Evolutionary conservation across 116 monocot genomes (phyloP).

Genomic region (Posidonia oceanica): DNA sequence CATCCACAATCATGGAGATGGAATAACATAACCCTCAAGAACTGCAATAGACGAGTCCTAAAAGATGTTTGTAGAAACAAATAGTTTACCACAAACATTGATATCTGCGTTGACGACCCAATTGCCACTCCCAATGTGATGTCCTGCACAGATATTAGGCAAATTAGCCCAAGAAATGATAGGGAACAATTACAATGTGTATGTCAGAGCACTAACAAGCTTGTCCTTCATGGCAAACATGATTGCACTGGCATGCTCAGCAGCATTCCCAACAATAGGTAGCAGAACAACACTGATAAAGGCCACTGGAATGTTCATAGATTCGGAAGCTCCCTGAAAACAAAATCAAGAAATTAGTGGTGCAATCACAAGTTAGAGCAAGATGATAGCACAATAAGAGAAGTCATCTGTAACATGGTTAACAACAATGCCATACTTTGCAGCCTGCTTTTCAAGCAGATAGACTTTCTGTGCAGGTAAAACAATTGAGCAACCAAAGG

Average conservation of each 20-base stretch:
- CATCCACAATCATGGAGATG: neutral
- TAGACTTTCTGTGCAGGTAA: too few relatives aligned
- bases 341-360: neutral
- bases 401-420: neutral
- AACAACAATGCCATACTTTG: too few relatives aligned
- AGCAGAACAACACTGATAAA: slow-evolving; percentile 23
- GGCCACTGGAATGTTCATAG: slow-evolving; percentile 17
- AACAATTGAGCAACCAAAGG: too few relatives aligned
- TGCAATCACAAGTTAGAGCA: neutral
- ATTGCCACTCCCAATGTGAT: slow-evolving; percentile 94
- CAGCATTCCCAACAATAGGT: slow-evolving; percentile 24
- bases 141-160: slow-evolving; percentile 33
- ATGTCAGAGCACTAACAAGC: slow-evolving; percentile 9
- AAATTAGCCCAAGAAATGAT: neutral
- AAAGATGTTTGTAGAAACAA: neutral
- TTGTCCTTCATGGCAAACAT: slow-evolving; percentile 25
- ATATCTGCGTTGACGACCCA: slow-evolving; percentile 93
- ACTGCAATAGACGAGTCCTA: neutral
- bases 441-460: too few relatives aligned
- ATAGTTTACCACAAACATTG: slow-evolving; percentile 87
- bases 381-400: neutral
- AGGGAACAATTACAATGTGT: neutral
- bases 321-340: slow-evolving; percentile 15
- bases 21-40: neutral
- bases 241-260: slow-evolving; percentile 23